These are phyloP conservation scores for Neurospora sp. DNA, from an alignment of 495 filamentous ascomycete species.

Conservation along the genomic window DNA sequence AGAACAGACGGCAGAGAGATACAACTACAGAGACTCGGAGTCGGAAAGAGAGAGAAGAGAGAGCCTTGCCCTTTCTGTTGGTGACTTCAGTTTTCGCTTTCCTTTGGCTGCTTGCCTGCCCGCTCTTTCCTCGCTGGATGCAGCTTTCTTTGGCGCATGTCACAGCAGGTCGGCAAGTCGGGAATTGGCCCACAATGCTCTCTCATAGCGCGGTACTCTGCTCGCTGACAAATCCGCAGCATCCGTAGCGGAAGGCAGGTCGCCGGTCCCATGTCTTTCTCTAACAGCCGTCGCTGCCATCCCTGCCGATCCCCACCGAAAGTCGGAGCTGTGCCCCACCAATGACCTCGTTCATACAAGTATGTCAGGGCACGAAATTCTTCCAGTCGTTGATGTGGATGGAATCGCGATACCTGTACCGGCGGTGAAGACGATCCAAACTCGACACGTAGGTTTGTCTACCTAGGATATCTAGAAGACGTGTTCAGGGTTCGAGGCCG, in stretches of 20 bases:
- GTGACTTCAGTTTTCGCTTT: background rate
- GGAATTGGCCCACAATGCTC: background rate
- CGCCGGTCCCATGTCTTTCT: background rate
- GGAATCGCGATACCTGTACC: background rate
- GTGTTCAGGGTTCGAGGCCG: background rate
- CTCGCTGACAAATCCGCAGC: background rate
- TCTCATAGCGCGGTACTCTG: background rate
- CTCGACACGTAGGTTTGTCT: background rate
- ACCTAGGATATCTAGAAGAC: background rate
- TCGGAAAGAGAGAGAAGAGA: background rate
- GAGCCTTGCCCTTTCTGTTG: background rate
- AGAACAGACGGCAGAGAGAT: background rate
- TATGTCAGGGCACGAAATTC: background rate
- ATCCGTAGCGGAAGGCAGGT: background rate
- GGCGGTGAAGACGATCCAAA: background rate
- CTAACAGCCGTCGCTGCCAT: background rate
- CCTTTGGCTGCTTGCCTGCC: background rate
- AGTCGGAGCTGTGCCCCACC: constrained; percentile 1
- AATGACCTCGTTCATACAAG: background rate
- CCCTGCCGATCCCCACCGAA: constrained; percentile 1
- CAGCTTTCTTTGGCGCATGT: constrained; percentile 3
- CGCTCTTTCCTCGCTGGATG: constrained; percentile 1
- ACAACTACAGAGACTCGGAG: background rate
- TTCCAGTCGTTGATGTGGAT: background rate
- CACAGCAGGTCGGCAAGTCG: background rate